Percentiles rank a stretch among this genome's conserved stretches.
These are phyloP conservation scores for Ascochyta fabae DNA, from an alignment of 2,329 filamentous ascomycete species.

Conservation along the genomic window DNA sequence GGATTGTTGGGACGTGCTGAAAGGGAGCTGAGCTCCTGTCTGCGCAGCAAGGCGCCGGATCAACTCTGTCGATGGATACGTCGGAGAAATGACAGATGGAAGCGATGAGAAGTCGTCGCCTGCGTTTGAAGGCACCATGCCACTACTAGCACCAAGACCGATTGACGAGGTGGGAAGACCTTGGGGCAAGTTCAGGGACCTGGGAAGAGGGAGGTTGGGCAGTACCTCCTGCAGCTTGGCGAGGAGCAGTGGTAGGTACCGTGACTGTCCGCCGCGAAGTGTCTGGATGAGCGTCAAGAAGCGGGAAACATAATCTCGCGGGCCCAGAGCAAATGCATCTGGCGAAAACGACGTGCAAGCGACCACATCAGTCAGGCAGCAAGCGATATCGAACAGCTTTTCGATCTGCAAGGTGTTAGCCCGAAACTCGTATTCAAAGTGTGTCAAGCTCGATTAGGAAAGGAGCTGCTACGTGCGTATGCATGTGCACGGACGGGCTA, in stretches of 20 bases:
- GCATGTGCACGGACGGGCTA: constrained; percentile 26
- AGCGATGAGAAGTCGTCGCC: constrained; percentile 38
- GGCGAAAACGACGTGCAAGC: constrained; percentile 64
- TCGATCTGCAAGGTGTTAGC: constrained; percentile 65
- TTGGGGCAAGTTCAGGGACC: constrained; percentile 42
- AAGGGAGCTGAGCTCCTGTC: constrained; percentile 44
- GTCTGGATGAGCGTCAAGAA: constrained; percentile 71
- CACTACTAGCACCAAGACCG: constrained; percentile 32
- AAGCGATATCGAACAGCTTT: constrained; percentile 79
- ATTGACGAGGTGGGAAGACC: constrained; percentile 36
- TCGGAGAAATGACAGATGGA: constrained; percentile 34
- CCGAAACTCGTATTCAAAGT: constrained; percentile 18
- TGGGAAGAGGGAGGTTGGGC: constrained; percentile 55
- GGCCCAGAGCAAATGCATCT: constrained; percentile 60
- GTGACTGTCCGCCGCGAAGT: constrained; percentile 76
- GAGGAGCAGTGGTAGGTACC: constrained; percentile 78
- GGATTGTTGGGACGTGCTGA: constrained; percentile 41
- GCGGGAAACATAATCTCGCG: constrained; percentile 74
- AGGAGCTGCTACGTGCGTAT: constrained; percentile 21
- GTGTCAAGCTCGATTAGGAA: constrained; percentile 22
- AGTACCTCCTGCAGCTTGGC: constrained; percentile 77
- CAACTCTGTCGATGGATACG: constrained; percentile 43
- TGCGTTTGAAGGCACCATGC: constrained; percentile 40
- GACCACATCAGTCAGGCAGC: constrained; percentile 75
- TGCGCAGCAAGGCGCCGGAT: constrained; percentile 46